Evolutionary conservation across 1,284 basidiomycete genomes (phyloP), one percentile per base, ranked within the genome.

Genomic region (Cryptococcus jaspeensis): DNA sequence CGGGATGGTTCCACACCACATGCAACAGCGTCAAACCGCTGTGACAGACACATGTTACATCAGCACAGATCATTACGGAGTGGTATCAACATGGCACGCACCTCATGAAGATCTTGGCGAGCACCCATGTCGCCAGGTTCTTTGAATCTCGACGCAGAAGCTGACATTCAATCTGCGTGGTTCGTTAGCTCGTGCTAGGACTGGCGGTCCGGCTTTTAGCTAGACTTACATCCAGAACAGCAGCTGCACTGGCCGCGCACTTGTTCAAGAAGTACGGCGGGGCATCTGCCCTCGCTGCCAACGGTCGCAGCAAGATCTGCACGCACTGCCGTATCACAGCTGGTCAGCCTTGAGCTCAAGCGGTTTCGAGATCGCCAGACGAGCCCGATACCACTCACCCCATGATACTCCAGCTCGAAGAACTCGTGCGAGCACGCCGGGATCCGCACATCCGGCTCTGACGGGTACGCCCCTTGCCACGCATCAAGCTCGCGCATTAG

Each of bases 41-140:
- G 22, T 2, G n/a, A 11, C 12, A 15, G 1, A 22, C 28, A 32
- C 4, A 38, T 35, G 35, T 23, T 12, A 4, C n/a, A 13, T 38
- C 11, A 23, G 3, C 6, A 18, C 22, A 20, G 40, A 28, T 13
- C 40, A 15, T 20, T 12, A 32, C 28, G 28, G 28, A 4, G 9
- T 9, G 28, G 28, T 9, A 32, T n/a, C 28, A 23, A 23, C 28
- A 35, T 5, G 9, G 41, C n/a, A 42, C 20, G 8, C 38, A 54
- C 52, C 52, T 54, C 52, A 54, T 54, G 37, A 54, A 54, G 35
- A 54, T 54, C 38, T 54, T 54, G 52, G 37, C 46, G 11, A 54
- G 36, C 11, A 54, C 52, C 52, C 52, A 54, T 22, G 45, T 54
- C n/a, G 52, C 52, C 15, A 54, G 38, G 44, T 54, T 54, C 23